A percentile compares a stretch with the other conserved stretches of the same genome.
Conservation (phyloP, 1,284 basidiomycete genomes). For the Vanrija humicola region DNA sequence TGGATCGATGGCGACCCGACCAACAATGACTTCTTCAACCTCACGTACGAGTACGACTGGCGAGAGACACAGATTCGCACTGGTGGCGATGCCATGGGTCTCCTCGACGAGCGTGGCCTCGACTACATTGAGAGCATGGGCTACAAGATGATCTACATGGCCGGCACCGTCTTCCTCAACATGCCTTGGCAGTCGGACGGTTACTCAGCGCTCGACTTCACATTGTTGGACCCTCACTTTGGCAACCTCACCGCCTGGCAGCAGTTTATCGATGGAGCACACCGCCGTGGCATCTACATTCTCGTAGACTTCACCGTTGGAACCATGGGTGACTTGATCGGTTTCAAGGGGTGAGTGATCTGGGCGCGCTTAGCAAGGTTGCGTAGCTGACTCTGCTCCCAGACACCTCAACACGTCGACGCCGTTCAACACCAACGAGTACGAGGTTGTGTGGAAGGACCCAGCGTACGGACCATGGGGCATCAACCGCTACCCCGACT, state of each 20-base stretch:
- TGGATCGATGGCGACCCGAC: constrained; percentile 84
- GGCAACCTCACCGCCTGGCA: constrained; percentile 76
- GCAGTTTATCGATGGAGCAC: constrained; percentile 66
- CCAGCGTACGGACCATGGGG: constrained; percentile 77
- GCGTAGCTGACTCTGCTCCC: not conserved
- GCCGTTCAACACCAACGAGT: constrained; percentile 71
- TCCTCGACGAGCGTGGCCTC: constrained; percentile 59
- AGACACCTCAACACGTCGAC: constrained; percentile 61
- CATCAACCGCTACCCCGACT: constrained; percentile 76
- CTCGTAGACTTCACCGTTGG: constrained; percentile 90
- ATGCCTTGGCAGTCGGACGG: constrained; percentile 95
- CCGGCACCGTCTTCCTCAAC: constrained; percentile 85
- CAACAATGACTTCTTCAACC: constrained; percentile 82
- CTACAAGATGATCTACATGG: constrained; percentile 74
- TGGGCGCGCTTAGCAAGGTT: too few relatives aligned
- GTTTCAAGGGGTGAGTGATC: constrained; percentile 63
- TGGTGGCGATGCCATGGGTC: constrained; percentile 78
- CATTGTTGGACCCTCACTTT: constrained; percentile 83
- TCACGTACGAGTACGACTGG: constrained; percentile 76
- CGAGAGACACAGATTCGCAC: constrained; percentile 80
- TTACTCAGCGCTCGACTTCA: constrained; percentile 87
- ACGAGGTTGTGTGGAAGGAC: constrained; percentile 69
- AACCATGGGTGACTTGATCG: constrained; percentile 81
- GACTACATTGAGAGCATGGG: constrained; percentile 89
- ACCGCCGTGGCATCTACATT: constrained; percentile 77